These are phyloP conservation scores for Pueraria montana DNA, from an alignment of 306 rosid genomes.

Conservation along the genomic window DNA sequence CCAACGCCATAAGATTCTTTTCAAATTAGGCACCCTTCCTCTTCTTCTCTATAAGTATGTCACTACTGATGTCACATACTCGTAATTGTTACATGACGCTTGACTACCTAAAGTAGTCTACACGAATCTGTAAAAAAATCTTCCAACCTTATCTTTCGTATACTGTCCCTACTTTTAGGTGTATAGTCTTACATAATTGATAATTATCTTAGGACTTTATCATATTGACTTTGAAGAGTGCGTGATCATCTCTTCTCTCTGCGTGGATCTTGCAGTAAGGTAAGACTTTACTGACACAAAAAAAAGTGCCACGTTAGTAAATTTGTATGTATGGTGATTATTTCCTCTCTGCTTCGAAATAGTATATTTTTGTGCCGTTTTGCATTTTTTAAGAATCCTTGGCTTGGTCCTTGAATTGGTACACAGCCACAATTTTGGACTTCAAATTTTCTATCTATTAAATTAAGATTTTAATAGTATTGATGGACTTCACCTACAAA, in stretches of 20 bases:
- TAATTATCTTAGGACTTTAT: neutral
- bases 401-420: neutral
- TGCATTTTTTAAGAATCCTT: constrained; percentile 34
- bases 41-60: neutral
- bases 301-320: neutral
- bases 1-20: constrained; percentile 1
- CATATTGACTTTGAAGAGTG: constrained; percentile 3
- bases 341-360: neutral
- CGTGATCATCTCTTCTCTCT: neutral
- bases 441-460: neutral
- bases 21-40: neutral
- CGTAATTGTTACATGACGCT: neutral
- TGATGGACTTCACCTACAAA: neutral
- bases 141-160: neutral
- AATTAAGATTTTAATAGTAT: neutral
- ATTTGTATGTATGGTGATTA: neutral
- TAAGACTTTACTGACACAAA: constrained; percentile 9
- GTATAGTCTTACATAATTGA: neutral
- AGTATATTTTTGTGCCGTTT: neutral
- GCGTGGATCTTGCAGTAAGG: constrained; percentile 33
- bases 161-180: neutral
- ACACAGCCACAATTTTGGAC: constrained; percentile 39
- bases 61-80: constrained; percentile 26
- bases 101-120: neutral
- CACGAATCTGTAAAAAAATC: constrained; percentile 3